These are phyloP conservation scores for Rhizopogon roseolus DNA, from an alignment of 768 basidiomycete genomes.

Conservation along the genomic window DNA sequence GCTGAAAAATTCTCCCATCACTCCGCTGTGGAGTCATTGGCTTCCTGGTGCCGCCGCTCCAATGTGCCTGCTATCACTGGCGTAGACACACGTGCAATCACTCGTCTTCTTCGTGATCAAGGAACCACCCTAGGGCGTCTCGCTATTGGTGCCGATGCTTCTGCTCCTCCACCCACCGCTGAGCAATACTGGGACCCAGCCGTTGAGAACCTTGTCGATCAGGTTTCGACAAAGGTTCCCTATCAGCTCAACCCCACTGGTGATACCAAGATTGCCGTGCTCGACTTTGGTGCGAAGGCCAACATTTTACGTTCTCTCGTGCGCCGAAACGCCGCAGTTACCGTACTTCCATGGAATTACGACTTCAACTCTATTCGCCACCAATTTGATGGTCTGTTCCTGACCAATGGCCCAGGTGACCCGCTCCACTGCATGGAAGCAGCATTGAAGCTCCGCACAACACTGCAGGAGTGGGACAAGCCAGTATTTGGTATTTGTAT, in stretches of 20 bases:
- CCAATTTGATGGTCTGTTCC: slow-evolving; percentile 90
- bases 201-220: slow-evolving; percentile 87
- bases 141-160: slow-evolving; percentile 72
- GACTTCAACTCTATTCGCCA: slow-evolving; percentile 93
- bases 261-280: slow-evolving; percentile 87
- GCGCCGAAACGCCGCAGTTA: slow-evolving; percentile 86
- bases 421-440: slow-evolving; percentile 87
- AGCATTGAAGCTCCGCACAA: slow-evolving; percentile 72
- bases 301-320: slow-evolving; percentile 94
- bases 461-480: slow-evolving; percentile 84
- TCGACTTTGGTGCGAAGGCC: slow-evolving; percentile 97
- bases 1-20: slow-evolving; percentile 96
- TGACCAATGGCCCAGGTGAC: slow-evolving; percentile 96
- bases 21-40: slow-evolving; percentile 86
- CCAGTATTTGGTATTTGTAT: slow-evolving; percentile 99
- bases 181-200: slow-evolving; percentile 94
- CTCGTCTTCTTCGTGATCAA: slow-evolving; percentile 88
- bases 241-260: slow-evolving; percentile 86
- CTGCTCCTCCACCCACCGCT: slow-evolving; percentile 49
- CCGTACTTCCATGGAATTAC: slow-evolving; percentile 96
- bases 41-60: slow-evolving; percentile 89
- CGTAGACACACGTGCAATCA: slow-evolving; percentile 97
- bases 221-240: slow-evolving; percentile 80
- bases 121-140: slow-evolving; percentile 94
- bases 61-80: slow-evolving; percentile 92